These are phyloP conservation scores for Wickerhamomyces sp. DNA, from an alignment of 1,139 yeast genomes.

Conservation along the genomic window DNA sequence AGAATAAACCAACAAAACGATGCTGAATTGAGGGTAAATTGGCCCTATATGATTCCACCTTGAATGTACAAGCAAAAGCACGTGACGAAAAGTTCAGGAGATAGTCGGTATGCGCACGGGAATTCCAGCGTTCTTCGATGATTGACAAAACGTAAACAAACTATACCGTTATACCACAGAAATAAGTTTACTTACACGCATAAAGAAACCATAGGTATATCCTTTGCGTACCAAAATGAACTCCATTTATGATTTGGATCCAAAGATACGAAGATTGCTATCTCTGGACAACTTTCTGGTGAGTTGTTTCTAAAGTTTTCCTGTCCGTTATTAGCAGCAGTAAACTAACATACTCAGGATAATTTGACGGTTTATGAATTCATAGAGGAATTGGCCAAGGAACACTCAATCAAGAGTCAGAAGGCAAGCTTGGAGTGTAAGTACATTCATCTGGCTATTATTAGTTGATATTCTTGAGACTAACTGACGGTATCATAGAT, in stretches of 20 bases:
- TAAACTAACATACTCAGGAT: constrained; percentile 27
- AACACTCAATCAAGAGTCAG: constrained; percentile 50
- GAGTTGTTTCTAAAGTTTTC: constrained; percentile 6
- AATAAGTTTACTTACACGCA: too few species aligned
- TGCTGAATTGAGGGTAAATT: too few species aligned
- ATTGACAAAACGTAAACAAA: neutral
- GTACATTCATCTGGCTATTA: neutral
- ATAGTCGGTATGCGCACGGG: too few species aligned
- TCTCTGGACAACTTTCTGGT: constrained; percentile 65
- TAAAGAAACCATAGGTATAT: neutral
- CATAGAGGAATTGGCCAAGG: constrained; percentile 76
- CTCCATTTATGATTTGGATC: constrained; percentile 58
- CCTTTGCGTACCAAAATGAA: constrained; percentile 23
- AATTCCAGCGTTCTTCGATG: neutral
- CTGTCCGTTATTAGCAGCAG: neutral
- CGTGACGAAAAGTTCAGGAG: too few species aligned
- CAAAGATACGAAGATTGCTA: constrained; percentile 61
- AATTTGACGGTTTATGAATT: constrained; percentile 74
- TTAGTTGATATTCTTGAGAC: neutral
- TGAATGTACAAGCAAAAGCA: too few species aligned
- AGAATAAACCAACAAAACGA: too few species aligned
- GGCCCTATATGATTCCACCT: too few species aligned
- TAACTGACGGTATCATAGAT: constrained; percentile 18
- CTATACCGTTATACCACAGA: too few species aligned
- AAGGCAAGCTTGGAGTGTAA: constrained; percentile 45